phyloP scores from a whole-genome alignment of 257 asterid genomes.

The Salvia hispanica region DNA sequence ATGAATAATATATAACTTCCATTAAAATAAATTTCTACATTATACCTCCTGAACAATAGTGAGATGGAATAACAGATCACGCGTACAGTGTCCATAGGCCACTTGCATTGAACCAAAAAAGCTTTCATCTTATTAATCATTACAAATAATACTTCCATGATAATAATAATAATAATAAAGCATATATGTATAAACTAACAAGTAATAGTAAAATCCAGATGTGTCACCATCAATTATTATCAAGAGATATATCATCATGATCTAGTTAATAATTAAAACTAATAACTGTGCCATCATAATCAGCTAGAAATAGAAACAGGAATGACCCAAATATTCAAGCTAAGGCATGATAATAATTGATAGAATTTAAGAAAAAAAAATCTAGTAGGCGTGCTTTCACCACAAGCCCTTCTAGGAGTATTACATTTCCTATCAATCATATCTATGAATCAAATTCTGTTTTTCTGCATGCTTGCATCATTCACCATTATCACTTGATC shows the following conservation, averaged over 20 bases:
- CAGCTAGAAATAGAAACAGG: too few relatives aligned
- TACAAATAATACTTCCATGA: constrained; percentile 1
- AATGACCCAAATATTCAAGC: constrained; percentile 1
- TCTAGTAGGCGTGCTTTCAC: constrained; percentile 38
- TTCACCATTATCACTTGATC: constrained; percentile 27
- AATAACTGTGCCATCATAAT: too few relatives aligned
- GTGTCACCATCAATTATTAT: constrained; percentile 19
- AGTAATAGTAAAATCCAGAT: constrained; percentile 1
- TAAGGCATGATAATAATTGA: constrained; percentile 18
- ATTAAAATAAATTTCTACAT: too few relatives aligned
- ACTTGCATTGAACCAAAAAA: constrained; percentile 1
- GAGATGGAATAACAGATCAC: constrained; percentile 29
- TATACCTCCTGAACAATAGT: constrained; percentile 13
- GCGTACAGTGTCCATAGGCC: constrained; percentile 3
- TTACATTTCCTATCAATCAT: constrained; percentile 35
- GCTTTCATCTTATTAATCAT: constrained; percentile 28
- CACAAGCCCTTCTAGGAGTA: constrained; percentile 20
- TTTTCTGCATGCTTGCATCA: constrained; percentile 47
- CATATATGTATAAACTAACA: constrained; percentile 7
- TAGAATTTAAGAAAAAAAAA: constrained; percentile 13
- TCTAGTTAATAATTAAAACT: background rate
- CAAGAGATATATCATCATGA: background rate
- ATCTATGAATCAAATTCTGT: constrained; percentile 38
- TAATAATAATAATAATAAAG: constrained; percentile 7
- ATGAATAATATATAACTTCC: too few relatives aligned